Evolutionary conservation across 106 monocot genomes (phyloP).

Genomic region (Dendrobium chrysotoxum): DNA sequence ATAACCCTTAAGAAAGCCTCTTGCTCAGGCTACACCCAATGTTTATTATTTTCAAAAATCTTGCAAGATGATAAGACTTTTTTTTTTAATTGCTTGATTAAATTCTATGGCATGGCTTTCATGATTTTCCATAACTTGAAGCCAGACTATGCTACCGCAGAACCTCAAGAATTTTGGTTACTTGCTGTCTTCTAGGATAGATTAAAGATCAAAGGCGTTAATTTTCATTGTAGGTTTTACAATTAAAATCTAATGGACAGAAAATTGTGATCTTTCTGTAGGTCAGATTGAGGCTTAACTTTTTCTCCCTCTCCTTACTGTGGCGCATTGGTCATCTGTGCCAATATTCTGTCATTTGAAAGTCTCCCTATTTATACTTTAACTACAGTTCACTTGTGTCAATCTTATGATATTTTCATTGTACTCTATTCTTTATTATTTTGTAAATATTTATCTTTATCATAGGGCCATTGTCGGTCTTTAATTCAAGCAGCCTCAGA

Average conservation of each 20-base stretch:
- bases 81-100: too few relatives aligned
- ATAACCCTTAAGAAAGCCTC: too few relatives aligned
- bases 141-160: too few relatives aligned
- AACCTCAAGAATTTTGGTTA: too few relatives aligned
- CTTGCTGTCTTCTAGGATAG: too few relatives aligned
- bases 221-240: too few relatives aligned
- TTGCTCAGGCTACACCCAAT: too few relatives aligned
- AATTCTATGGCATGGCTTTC: too few relatives aligned
- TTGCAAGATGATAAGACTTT: too few relatives aligned
- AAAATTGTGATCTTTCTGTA: not conserved
- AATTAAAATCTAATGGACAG: not conserved
- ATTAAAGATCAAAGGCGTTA: too few relatives aligned
- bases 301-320: not conserved
- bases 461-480: constrained; percentile 60
- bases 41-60: too few relatives aligned
- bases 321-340: not conserved
- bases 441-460: not conserved
- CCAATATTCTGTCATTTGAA: not conserved
- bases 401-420: not conserved
- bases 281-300: not conserved
- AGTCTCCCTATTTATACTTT: not conserved
- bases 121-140: too few relatives aligned
- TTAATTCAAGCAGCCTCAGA: constrained; percentile 79
- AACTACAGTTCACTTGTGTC: not conserved
- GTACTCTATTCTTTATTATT: not conserved